Conservation (phyloP, 306 rosid genomes). For the Fragaria iinumae region DNA sequence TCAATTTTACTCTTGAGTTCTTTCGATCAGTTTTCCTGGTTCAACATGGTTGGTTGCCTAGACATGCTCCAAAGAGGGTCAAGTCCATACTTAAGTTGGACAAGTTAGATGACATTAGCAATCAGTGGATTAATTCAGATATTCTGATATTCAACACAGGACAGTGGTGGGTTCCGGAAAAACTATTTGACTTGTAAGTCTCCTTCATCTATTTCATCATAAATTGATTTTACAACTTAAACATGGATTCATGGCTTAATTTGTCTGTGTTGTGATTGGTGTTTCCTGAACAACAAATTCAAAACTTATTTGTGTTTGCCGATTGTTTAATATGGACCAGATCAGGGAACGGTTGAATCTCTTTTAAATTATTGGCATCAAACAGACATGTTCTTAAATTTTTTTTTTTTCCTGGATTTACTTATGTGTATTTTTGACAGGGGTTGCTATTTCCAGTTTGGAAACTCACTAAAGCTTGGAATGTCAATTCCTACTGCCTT, state of each 20-base stretch:
- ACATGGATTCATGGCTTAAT: background rate
- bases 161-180: slow-evolving; percentile 95
- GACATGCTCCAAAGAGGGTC: slow-evolving; percentile 73
- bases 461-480: slow-evolving; percentile 57
- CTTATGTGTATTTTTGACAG: slow-evolving; percentile 42
- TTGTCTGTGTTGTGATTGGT: background rate
- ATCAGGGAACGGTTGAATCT: background rate
- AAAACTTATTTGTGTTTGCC: background rate
- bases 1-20: slow-evolving; percentile 74
- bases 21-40: slow-evolving; percentile 83
- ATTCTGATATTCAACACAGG: slow-evolving; percentile 88
- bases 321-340: background rate
- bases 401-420: slow-evolving; percentile 10
- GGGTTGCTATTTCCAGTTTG: slow-evolving; percentile 77
- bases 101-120: slow-evolving; percentile 60
- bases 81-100: slow-evolving; percentile 72
- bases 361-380: background rate
- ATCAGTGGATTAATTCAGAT: slow-evolving; percentile 74
- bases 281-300: background rate
- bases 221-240: background rate
- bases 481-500: slow-evolving; percentile 64
- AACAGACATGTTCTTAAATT: slow-evolving; percentile 15
- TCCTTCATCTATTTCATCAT: slow-evolving; percentile 22
- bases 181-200: slow-evolving; percentile 70
- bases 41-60: slow-evolving; percentile 54